Evolutionary conservation across 768 basidiomycete species (phyloP).

Genomic region (Tylopilus sp.): DNA sequence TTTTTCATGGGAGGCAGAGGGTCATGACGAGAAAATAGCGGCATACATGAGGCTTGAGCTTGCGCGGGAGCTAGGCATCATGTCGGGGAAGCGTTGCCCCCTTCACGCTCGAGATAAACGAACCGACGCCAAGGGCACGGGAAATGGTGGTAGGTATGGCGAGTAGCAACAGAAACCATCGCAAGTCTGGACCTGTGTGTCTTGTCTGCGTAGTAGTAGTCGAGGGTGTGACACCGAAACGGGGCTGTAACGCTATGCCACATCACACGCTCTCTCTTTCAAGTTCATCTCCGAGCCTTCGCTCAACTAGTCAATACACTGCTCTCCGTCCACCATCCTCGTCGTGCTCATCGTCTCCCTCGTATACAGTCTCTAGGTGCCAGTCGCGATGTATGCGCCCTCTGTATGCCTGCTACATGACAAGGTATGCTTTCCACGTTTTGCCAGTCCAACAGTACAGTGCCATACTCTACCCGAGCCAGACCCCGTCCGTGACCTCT

Average conservation of each 20-base stretch:
- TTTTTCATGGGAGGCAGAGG: conserved; percentile 26
- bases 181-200: no score
- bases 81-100: conserved; percentile 57
- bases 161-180: conserved; percentile 29
- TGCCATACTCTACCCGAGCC: conserved; percentile 1
- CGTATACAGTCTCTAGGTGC: conserved; percentile 37
- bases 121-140: conserved; percentile 31
- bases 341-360: conserved; percentile 12
- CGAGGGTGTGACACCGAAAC: conserved; percentile 21
- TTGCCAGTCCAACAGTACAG: conserved; percentile 18
- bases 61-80: conserved; percentile 54
- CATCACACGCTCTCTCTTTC: conserved; percentile 37
- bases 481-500: conserved; percentile 94
- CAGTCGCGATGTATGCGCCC: conserved; percentile 51
- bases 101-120: conserved; percentile 40
- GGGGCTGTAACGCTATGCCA: conserved; percentile 39
- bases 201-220: no score
- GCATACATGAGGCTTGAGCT: conserved; percentile 53
- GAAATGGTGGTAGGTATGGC: conserved; percentile 38
- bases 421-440: conserved; percentile 49
- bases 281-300: conserved; percentile 45
- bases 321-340: background rate
- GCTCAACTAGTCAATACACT: conserved; percentile 44
- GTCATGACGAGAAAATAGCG: conserved; percentile 14
- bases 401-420: conserved; percentile 59